Base-by-base conservation (phyloP, 2,329 filamentous ascomycete genomes). In the Hawksworthiomyces lignivorus region DNA sequence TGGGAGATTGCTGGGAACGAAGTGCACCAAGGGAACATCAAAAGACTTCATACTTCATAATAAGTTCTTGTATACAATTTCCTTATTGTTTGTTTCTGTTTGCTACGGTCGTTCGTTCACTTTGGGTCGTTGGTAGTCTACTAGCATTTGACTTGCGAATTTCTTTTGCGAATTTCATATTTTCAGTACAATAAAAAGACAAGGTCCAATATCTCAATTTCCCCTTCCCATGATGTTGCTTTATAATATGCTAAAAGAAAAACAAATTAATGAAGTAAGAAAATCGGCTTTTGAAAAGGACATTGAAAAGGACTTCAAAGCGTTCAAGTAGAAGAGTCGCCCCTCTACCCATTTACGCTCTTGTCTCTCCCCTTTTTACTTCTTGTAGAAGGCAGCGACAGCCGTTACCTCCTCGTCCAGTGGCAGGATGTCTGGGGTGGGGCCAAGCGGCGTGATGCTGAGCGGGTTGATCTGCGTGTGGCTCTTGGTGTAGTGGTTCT, bases 361-460 rank as follows among this genome's bases (percentile, higher is more conserved):
- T 32, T n/a, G 8, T n/a, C n/a, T 19, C 9, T 34, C n/a, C 15
- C 31, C 17, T 19, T 7, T 34, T 20, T 4, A 26, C 38, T 29
- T 6, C 39, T 44, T 39, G 3, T 18, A 31, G 14, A 24, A 21
- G 1, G 47, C 53, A 51, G 52, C 56, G 15, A 58, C 80, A 31
- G 77, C 80, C 7, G 68, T 50, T 6, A 95, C 87, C 67, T 95
- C 89, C 54, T 92, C 77, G 31, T 83, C 83, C 53, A 84, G 65
- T 5, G 75, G 76, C 63, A 96, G 55, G 48, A 98, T 83, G 64
- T 94, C 75, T 29, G 89, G 89, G 56, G 87, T 53, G 5, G 92
- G 90, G 0, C 90, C 90, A 14, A 94, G 58, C 1, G 90, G 89
- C 19, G 87, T 90, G 57, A 98, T 94, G 29, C 71, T 68, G 37